A percentile compares a stretch with the other conserved stretches of the same genome.
Conservation (phyloP, 768 basidiomycete genomes). For the Tulasnella sp. region DNA sequence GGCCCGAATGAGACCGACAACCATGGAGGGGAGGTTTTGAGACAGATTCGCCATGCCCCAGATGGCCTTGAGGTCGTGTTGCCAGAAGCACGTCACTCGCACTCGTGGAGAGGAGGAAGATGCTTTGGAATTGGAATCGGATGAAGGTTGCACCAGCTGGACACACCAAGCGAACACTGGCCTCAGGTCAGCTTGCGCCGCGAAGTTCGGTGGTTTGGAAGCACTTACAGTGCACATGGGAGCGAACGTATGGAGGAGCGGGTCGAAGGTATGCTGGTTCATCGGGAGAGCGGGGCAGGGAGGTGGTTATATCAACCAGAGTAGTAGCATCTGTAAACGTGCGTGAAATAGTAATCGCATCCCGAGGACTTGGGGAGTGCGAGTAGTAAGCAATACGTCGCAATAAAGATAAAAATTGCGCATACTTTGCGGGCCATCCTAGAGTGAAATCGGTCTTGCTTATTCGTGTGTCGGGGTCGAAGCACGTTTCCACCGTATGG, state of each 20-base stretch:
- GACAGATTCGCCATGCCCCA: slow-evolving; percentile 65
- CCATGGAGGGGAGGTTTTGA: slow-evolving; percentile 79
- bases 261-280: slow-evolving; percentile 87
- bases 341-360: slow-evolving; percentile 86
- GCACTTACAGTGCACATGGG: slow-evolving; percentile 58
- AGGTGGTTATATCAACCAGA: slow-evolving; percentile 82
- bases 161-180: slow-evolving; percentile 88
- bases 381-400: neutral
- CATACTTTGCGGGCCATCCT: slow-evolving; percentile 95
- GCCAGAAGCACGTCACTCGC: slow-evolving; percentile 87
- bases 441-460: slow-evolving; percentile 82
- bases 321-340: slow-evolving; percentile 70
- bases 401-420: slow-evolving; percentile 18
- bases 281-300: slow-evolving; percentile 80
- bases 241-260: slow-evolving; percentile 84
- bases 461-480: slow-evolving; percentile 76
- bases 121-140: slow-evolving; percentile 20
- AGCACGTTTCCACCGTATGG: slow-evolving; percentile 58
- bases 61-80: slow-evolving; percentile 78
- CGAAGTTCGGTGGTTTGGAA: neutral
- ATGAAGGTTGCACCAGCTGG: slow-evolving; percentile 43
- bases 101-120: slow-evolving; percentile 34
- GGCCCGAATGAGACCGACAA: slow-evolving; percentile 68
- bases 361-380: slow-evolving; percentile 53
- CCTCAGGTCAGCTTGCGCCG: neutral